Percentiles rank a stretch among this genome's conserved stretches.
phyloP scores from a whole-genome alignment of 495 filamentous ascomycete genomes.

The Penicillium antarcticum region DNA sequence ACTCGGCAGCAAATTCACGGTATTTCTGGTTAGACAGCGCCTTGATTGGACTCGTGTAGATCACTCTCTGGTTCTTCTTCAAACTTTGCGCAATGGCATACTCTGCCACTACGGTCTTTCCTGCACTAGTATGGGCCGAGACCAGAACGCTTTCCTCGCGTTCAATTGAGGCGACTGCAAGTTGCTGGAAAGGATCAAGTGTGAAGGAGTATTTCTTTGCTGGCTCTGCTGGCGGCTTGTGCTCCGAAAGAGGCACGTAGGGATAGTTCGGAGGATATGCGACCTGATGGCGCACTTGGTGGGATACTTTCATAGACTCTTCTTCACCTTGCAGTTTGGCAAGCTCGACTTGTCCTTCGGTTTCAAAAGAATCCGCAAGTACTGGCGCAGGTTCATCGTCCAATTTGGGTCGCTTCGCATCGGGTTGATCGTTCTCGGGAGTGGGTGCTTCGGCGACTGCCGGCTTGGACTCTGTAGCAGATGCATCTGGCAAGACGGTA shows the following conservation, averaged over 20 bases:
- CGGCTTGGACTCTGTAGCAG: slow-evolving; percentile 21
- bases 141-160: slow-evolving; percentile 94
- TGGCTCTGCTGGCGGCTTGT: slow-evolving; percentile 79
- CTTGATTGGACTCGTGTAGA: slow-evolving; percentile 99
- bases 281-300: slow-evolving; percentile 98
- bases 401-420: slow-evolving; percentile 71
- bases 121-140: slow-evolving; percentile 94
- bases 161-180: slow-evolving; percentile 90
- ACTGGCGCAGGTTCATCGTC: slow-evolving; percentile 74
- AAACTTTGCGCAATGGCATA: slow-evolving; percentile 98
- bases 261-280: slow-evolving; percentile 89
- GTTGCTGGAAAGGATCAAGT: slow-evolving; percentile 93
- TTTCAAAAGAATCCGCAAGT: slow-evolving; percentile 90
- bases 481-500: slow-evolving; percentile 32
- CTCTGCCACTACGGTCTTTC: slow-evolving; percentile 96
- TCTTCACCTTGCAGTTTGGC: slow-evolving; percentile 72
- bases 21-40: slow-evolving; percentile 98
- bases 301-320: slow-evolving; percentile 88
- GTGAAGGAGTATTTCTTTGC: slow-evolving; percentile 83
- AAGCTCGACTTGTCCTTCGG: slow-evolving; percentile 71
- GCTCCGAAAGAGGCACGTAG: slow-evolving; percentile 87
- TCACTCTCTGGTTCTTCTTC: slow-evolving; percentile 94
- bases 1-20: slow-evolving; percentile 90
- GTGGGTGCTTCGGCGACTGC: slow-evolving; percentile 18
- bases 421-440: slow-evolving; percentile 43